Conservation (phyloP, 495 filamentous ascomycete genomes). For the Penicillium diatomitis region DNA sequence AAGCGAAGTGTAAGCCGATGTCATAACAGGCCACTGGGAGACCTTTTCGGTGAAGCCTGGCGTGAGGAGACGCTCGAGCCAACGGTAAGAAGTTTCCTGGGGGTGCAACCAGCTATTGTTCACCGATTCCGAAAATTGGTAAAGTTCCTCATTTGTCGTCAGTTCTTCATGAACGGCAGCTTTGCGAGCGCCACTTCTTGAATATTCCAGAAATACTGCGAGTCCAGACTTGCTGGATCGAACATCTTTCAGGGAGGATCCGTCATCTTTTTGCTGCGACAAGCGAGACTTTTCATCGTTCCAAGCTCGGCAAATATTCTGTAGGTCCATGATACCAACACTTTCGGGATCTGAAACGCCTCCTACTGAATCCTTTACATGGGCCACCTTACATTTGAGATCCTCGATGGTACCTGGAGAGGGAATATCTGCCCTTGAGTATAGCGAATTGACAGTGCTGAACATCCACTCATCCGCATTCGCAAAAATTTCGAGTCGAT, state of each 20-base stretch:
- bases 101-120: slow-evolving; percentile 50
- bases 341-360: slow-evolving; percentile 13
- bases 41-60: slow-evolving; percentile 24
- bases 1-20: slow-evolving; percentile 50
- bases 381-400: slow-evolving; percentile 24
- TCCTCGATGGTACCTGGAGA: slow-evolving; percentile 34
- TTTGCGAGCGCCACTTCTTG: slow-evolving; percentile 52
- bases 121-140: slow-evolving; percentile 42
- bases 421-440: slow-evolving; percentile 57
- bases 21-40: slow-evolving; percentile 16
- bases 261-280: slow-evolving; percentile 45
- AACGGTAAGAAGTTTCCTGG: slow-evolving; percentile 55
- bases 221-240: slow-evolving; percentile 49
- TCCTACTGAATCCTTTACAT: slow-evolving; percentile 11
- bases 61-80: slow-evolving; percentile 50
- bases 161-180: slow-evolving; percentile 41
- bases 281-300: slow-evolving; percentile 50
- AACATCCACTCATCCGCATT: slow-evolving; percentile 73
- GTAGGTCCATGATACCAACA: slow-evolving; percentile 43
- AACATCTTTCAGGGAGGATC: slow-evolving; percentile 37
- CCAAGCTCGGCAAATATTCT: slow-evolving; percentile 46
- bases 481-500: slow-evolving; percentile 56
- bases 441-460: slow-evolving; percentile 52
- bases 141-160: slow-evolving; percentile 47
- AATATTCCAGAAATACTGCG: slow-evolving; percentile 70